A percentile compares a stretch with the other conserved stretches of the same genome.
These are phyloP conservation scores for Sequoiadendron giganteum DNA, from an alignment of 75 land plant genomes.

Conservation along the genomic window DNA sequence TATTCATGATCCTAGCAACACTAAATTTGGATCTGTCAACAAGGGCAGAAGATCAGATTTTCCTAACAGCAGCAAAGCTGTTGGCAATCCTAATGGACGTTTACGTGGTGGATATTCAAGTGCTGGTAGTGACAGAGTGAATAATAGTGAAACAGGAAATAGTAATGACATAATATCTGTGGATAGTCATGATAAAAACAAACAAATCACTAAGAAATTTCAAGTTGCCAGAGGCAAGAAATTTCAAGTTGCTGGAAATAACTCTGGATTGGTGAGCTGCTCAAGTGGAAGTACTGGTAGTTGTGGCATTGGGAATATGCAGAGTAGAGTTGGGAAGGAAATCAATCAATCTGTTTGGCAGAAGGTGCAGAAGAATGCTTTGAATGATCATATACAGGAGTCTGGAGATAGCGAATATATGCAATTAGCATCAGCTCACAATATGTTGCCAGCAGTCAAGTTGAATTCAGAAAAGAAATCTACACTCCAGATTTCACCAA, in stretches of 20 bases:
- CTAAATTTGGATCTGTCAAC: background rate
- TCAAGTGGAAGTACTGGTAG: constrained; percentile 6
- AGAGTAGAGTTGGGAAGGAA: constrained; percentile 27
- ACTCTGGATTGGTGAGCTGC: background rate
- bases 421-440: background rate
- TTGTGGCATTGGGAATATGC: constrained; percentile 11
- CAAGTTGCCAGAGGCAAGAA: constrained; percentile 12
- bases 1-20: background rate
- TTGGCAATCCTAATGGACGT: background rate
- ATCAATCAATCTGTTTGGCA: constrained; percentile 35
- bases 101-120: background rate
- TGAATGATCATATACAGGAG: background rate
- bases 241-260: constrained; percentile 16
- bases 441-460: background rate
- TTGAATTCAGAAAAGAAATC: background rate
- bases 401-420: background rate
- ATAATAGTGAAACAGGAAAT: background rate
- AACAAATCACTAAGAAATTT: background rate
- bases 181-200: background rate
- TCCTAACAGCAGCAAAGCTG: too few relatives aligned
- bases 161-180: background rate
- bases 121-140: background rate
- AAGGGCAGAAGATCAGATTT: constrained; percentile 3
- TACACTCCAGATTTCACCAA: background rate
- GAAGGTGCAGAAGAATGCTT: constrained; percentile 29